Evolutionary conservation across 768 basidiomycete species (phyloP).

Genomic region (Cystofilobasidium macerans): DNA sequence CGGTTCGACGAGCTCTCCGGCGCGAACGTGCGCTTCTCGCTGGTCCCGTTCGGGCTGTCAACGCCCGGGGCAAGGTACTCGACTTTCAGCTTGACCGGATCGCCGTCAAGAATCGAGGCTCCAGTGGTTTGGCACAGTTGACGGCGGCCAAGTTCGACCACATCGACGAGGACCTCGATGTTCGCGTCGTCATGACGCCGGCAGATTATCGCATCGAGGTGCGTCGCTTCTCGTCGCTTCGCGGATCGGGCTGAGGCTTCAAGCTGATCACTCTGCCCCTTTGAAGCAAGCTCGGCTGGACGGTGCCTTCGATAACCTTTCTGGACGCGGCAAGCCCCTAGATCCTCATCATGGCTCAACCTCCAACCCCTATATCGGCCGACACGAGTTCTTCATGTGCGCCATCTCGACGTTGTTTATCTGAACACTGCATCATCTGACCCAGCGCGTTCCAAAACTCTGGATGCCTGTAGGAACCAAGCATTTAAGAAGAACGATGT

Average conservation of each 20-base stretch:
- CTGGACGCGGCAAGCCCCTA: slow-evolving; percentile 19
- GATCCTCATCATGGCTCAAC: background rate
- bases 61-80: slow-evolving; percentile 15
- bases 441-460: background rate
- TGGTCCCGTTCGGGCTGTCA: slow-evolving; percentile 12
- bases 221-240: background rate
- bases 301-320: slow-evolving; percentile 19
- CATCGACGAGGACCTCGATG: slow-evolving; percentile 12
- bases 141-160: slow-evolving; percentile 6
- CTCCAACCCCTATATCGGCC: slow-evolving; percentile 14
- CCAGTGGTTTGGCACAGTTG: background rate
- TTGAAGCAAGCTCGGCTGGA: slow-evolving; percentile 20
- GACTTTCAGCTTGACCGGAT: slow-evolving; percentile 17
- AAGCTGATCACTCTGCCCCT: background rate
- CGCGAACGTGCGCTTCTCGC: slow-evolving; percentile 8
- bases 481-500: slow-evolving; percentile 19
- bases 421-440: background rate
- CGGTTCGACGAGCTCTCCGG: slow-evolving; percentile 1
- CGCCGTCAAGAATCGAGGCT: background rate
- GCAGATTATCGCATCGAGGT: slow-evolving; percentile 26
- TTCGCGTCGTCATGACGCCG: slow-evolving; percentile 18
- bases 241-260: background rate
- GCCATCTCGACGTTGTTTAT: no score
- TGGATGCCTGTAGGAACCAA: slow-evolving; percentile 7
- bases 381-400: slow-evolving; percentile 22